Conservation (phyloP, 2,329 filamentous ascomycete genomes). For the Ascochyta lentis region DNA sequence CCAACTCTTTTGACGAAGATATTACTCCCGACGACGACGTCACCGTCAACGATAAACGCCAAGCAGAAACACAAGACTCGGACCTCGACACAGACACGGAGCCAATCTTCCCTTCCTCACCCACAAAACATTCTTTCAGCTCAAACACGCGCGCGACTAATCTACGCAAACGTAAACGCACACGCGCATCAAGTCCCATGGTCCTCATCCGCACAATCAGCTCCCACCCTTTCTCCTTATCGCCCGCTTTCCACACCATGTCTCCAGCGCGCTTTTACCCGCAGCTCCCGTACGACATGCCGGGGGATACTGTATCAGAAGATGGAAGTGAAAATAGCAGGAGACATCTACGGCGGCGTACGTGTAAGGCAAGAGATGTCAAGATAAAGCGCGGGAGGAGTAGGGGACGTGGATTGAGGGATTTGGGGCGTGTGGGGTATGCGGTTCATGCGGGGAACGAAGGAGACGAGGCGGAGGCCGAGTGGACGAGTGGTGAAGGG, state of each 20-base stretch:
- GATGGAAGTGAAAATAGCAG: no score
- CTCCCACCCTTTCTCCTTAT: neutral
- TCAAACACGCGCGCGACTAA: neutral
- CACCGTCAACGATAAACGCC: no score
- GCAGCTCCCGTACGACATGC: no score
- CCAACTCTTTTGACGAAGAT: no score
- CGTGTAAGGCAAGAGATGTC: constrained; percentile 3
- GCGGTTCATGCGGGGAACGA: no score
- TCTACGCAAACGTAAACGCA: constrained; percentile 29
- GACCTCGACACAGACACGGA: constrained; percentile 23
- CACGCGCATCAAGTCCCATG: constrained; percentile 32
- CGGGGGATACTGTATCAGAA: no score
- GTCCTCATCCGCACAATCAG: constrained; percentile 38
- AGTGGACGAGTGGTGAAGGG: no score
- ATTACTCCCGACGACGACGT: no score
- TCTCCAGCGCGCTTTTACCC: no score
- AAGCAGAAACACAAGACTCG: constrained; percentile 9
- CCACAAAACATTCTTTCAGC: constrained; percentile 14
- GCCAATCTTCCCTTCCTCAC: constrained; percentile 22
- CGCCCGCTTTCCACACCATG: no score
- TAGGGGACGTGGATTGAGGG: constrained; percentile 25
- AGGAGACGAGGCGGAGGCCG: no score
- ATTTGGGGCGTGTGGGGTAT: constrained; percentile 17
- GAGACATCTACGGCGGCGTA: no score
- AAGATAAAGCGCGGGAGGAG: constrained; percentile 22